Conservation (phyloP, 2,329 filamentous ascomycete genomes). For the Plectosphaerella sp. region DNA sequence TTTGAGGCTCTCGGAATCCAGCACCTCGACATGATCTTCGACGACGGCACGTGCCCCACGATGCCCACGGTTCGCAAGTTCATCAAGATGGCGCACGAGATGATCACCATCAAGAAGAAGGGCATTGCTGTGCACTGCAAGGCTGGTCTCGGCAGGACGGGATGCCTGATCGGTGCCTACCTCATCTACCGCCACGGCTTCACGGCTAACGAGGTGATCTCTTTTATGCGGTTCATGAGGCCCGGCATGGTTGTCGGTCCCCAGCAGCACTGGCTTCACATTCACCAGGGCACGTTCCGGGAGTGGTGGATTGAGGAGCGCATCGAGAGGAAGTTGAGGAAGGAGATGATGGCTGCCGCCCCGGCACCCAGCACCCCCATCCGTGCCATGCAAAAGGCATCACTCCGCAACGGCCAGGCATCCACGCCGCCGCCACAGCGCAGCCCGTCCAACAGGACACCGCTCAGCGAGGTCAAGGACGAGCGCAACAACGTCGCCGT, state of each 20-base stretch:
- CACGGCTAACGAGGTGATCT: slow-evolving; percentile 94
- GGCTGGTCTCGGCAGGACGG: slow-evolving; percentile 89
- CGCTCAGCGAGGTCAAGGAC: slow-evolving; percentile 89
- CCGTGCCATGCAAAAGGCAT: slow-evolving; percentile 56
- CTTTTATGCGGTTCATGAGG: slow-evolving; percentile 98
- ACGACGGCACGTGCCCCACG: slow-evolving; percentile 92
- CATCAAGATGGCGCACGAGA: slow-evolving; percentile 90
- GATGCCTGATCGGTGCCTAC: slow-evolving; percentile 94
- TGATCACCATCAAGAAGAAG: slow-evolving; percentile 85
- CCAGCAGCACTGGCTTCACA: slow-evolving; percentile 97
- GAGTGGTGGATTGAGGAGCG: slow-evolving; percentile 97
- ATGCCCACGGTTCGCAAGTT: slow-evolving; percentile 89
- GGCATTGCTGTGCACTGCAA: slow-evolving; percentile 98
- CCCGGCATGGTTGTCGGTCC: slow-evolving; percentile 98
- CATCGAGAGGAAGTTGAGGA: slow-evolving; percentile 62
- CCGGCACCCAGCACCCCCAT: slow-evolving; percentile 54
- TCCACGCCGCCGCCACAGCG: slow-evolving; percentile 82
- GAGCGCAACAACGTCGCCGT: slow-evolving; percentile 64
- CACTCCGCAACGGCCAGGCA: slow-evolving; percentile 59
- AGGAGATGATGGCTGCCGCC: slow-evolving; percentile 49
- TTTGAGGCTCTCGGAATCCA: slow-evolving; percentile 93
- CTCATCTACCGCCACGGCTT: slow-evolving; percentile 97
- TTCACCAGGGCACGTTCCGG: slow-evolving; percentile 95
- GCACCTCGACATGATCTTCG: slow-evolving; percentile 99
- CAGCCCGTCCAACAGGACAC: slow-evolving; percentile 69